phyloP scores from a whole-genome alignment of 305 asterid species.

The Fraxinus albicans region DNA sequence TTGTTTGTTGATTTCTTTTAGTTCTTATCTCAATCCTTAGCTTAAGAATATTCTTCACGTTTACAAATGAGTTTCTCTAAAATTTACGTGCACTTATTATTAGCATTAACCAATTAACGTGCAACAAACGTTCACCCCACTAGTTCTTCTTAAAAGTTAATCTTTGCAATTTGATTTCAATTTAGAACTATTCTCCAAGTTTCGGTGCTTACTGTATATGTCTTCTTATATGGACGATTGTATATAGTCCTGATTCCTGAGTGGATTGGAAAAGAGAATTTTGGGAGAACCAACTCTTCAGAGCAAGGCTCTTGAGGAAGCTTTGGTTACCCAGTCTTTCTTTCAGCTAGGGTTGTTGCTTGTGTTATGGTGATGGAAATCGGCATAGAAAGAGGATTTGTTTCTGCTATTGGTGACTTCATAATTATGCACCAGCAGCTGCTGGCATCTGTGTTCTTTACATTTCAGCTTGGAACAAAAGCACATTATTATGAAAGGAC shows the following conservation, averaged over 20 bases:
- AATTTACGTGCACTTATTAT: too few relatives aligned
- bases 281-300: slow-evolving; percentile 67
- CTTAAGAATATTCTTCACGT: too few relatives aligned
- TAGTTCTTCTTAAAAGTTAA: too few relatives aligned
- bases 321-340: slow-evolving; percentile 67
- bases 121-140: too few relatives aligned
- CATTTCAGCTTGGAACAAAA: slow-evolving; percentile 87
- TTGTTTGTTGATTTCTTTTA: not conserved
- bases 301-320: slow-evolving; percentile 77
- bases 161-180: too few relatives aligned
- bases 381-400: slow-evolving; percentile 89
- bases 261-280: slow-evolving; percentile 71
- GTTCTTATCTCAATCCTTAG: not conserved
- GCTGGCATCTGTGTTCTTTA: slow-evolving; percentile 88
- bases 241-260: slow-evolving; percentile 61
- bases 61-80: too few relatives aligned
- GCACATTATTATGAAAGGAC: slow-evolving; percentile 91
- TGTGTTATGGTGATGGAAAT: slow-evolving; percentile 99
- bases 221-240: slow-evolving; percentile 90
- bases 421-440: slow-evolving; percentile 87
- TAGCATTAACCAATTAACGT: too few relatives aligned
- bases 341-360: slow-evolving; percentile 89
- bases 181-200: slow-evolving; percentile 40
- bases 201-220: slow-evolving; percentile 71
- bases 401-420: slow-evolving; percentile 76